Conservation (phyloP, 208 protist species). For the Leishmania turanica region DNA sequence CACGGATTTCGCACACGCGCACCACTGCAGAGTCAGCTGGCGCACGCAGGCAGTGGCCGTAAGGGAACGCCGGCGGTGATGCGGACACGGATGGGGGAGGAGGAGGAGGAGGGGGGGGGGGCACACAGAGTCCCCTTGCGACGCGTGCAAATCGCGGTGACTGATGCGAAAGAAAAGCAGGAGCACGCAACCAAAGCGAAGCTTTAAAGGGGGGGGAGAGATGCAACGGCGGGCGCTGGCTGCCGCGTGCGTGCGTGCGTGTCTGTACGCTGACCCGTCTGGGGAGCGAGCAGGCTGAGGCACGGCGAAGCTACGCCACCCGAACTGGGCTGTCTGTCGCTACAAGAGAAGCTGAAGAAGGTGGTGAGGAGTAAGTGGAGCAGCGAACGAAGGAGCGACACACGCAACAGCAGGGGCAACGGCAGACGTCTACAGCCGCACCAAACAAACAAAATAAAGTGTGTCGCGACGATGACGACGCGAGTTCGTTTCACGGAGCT, state of each 20-base stretch:
- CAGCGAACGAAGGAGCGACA: background rate
- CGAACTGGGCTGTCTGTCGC: too few species aligned
- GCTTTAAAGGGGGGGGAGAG: background rate
- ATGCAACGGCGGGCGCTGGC: background rate
- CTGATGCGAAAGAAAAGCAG: background rate
- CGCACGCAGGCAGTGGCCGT: background rate
- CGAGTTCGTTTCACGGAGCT: background rate
- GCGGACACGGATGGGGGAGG: too few species aligned
- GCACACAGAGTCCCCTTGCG: too few species aligned
- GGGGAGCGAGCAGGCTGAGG: background rate
- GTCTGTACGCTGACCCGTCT: background rate
- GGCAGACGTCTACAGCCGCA: background rate
- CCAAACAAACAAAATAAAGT: background rate
- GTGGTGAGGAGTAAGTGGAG: background rate
- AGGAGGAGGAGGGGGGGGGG: too few species aligned
- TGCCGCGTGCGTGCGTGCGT: background rate
- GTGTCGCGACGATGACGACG: background rate
- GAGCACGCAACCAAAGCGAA: background rate
- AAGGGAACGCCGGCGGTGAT: background rate
- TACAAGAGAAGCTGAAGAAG: background rate
- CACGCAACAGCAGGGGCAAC: background rate
- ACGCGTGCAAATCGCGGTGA: too few species aligned
- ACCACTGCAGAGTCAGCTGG: background rate
- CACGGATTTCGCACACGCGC: too few species aligned
- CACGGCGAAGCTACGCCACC: too few species aligned